These are phyloP conservation scores for Grammothele lineata DNA, from an alignment of 768 basidiomycete genomes.

Conservation along the genomic window DNA sequence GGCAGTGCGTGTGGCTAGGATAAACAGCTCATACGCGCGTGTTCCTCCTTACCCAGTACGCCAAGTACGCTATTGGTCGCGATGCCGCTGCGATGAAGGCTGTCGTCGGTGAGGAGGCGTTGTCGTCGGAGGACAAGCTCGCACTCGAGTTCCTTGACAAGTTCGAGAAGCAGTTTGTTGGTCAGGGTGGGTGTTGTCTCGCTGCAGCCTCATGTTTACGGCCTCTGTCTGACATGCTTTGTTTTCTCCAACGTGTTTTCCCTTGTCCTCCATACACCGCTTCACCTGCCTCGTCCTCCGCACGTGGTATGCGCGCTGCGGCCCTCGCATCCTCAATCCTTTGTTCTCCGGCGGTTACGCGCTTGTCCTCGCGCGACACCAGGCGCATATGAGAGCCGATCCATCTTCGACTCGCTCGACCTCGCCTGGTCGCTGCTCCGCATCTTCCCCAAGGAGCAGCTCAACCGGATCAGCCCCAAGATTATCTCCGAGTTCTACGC, in stretches of 20 bases:
- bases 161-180: conserved; percentile 96
- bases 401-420: conserved; percentile 96
- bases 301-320: too few species aligned
- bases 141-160: conserved; percentile 97
- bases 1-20: conserved; percentile 6
- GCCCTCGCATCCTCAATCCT: too few species aligned
- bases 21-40: too few species aligned
- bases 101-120: conserved; percentile 96
- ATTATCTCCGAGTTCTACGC: conserved; percentile 92
- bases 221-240: conserved; percentile 9
- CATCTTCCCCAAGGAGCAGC: conserved; percentile 98
- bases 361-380: neutral
- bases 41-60: too few species aligned
- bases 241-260: conserved; percentile 4
- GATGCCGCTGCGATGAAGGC: conserved; percentile 99
- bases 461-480: conserved; percentile 97
- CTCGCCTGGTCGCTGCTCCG: conserved; percentile 94
- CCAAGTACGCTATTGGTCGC: conserved; percentile 96
- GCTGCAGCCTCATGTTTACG: neutral
- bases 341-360: neutral
- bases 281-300: too few species aligned
- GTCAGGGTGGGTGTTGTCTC: conserved; percentile 63
- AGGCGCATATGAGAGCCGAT: conserved; percentile 94
- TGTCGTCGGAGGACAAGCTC: conserved; percentile 92
- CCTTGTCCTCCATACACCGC: too few species aligned